These are phyloP conservation scores for Umbelopsis sp. DNA, from an alignment of 371 early-diverging fungal species.

Conservation along the genomic window DNA sequence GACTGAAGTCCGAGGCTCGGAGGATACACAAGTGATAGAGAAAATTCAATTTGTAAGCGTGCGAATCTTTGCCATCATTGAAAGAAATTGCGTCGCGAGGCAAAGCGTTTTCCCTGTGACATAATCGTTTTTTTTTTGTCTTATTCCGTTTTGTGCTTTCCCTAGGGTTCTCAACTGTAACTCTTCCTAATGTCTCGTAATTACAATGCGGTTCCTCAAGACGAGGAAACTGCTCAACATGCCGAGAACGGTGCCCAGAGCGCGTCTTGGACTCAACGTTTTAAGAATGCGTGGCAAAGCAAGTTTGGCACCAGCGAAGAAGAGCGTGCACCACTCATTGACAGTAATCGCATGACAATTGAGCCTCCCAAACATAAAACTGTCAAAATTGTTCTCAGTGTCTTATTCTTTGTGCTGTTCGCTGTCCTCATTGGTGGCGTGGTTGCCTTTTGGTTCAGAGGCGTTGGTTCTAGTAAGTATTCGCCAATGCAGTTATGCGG, in stretches of 20 bases:
- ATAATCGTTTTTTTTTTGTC: conserved; percentile 1
- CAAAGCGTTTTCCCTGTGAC: conserved; percentile 17
- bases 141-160: background rate
- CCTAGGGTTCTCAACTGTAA: background rate
- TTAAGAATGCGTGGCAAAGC: background rate
- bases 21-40: conserved; percentile 10
- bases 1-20: conserved; percentile 19
- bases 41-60: conserved; percentile 2
- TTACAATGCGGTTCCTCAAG: conserved; percentile 9
- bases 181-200: conserved; percentile 11
- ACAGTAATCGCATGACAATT: conserved; percentile 40
- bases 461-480: conserved; percentile 1
- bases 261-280: conserved; percentile 14
- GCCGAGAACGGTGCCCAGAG: conserved; percentile 9
- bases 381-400: conserved; percentile 26
- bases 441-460: conserved; percentile 15
- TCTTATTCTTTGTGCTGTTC: conserved; percentile 27
- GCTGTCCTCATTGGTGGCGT: conserved; percentile 23
- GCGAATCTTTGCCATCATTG: conserved; percentile 8
- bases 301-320: conserved; percentile 6
- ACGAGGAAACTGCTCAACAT: conserved; percentile 16
- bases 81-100: conserved; percentile 13
- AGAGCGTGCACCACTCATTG: conserved; percentile 40
- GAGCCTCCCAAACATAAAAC: conserved; percentile 37
- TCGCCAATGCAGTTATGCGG: background rate